phyloP scores from a whole-genome alignment of 2,329 filamentous ascomycete species.

The Aspergillus sojae region DNA sequence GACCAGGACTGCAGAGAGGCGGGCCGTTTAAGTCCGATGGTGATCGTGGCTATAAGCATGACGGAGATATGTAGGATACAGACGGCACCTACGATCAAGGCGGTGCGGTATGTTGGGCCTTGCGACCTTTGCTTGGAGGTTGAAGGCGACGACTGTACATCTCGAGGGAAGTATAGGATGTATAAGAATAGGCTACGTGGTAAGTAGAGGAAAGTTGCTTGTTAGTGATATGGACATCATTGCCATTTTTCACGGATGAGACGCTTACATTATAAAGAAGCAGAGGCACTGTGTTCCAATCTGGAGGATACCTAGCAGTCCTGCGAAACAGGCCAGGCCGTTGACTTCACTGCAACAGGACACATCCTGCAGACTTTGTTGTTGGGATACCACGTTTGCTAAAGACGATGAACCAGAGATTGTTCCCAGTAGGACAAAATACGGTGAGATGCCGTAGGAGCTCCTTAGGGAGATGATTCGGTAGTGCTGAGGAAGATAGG shows the following conservation, averaged over 20 bases:
- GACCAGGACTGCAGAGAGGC: constrained; percentile 75
- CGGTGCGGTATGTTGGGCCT: constrained; percentile 73
- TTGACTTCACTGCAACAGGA: constrained; percentile 82
- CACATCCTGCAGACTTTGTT: constrained; percentile 80
- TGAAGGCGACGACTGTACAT: constrained; percentile 51
- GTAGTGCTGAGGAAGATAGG: constrained; percentile 91
- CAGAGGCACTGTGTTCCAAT: constrained; percentile 90
- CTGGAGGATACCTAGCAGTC: constrained; percentile 84
- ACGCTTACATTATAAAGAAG: constrained; percentile 82
- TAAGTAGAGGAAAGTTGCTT: background rate
- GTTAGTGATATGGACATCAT: background rate
- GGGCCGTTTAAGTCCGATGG: constrained; percentile 67
- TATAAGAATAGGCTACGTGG: constrained; percentile 79
- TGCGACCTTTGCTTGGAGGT: constrained; percentile 42
- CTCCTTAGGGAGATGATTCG: constrained; percentile 84
- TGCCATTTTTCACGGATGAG: background rate
- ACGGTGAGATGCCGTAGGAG: constrained; percentile 92
- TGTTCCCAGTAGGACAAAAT: constrained; percentile 91
- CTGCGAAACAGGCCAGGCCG: constrained; percentile 80
- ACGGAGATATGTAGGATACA: constrained; percentile 77
- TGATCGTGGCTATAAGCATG: constrained; percentile 64
- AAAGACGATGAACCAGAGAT: constrained; percentile 87
- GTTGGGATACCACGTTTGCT: constrained; percentile 86
- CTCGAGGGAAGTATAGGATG: constrained; percentile 85
- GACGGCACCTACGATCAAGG: constrained; percentile 70